Percentiles rank a stretch among this genome's conserved stretches.
Evolutionary conservation across 495 filamentous ascomycete genomes (phyloP).

Genomic region (Aspergillus leporis): DNA sequence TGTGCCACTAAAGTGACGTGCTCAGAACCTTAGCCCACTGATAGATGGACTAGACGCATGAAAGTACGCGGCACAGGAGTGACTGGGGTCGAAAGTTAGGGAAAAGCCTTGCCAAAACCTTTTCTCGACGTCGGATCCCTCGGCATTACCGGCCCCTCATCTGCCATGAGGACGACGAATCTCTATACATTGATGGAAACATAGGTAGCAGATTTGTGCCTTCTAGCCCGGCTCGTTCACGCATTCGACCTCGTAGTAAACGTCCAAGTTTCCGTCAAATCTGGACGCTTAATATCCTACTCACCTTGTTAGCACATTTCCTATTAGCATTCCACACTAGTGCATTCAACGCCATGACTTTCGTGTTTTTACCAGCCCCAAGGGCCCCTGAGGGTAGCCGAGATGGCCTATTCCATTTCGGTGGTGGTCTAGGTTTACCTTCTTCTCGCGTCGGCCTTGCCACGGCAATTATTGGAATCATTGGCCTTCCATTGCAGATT

Average conservation of each 20-base stretch:
- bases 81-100: constrained; percentile 54
- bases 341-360: constrained; percentile 74
- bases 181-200: constrained; percentile 33
- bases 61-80: constrained; percentile 41
- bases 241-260: constrained; percentile 23
- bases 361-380: constrained; percentile 69
- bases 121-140: constrained; percentile 27
- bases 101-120: constrained; percentile 35
- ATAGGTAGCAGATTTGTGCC: constrained; percentile 30
- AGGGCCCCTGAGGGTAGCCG: constrained; percentile 49
- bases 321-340: constrained; percentile 73
- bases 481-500: constrained; percentile 69
- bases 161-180: constrained; percentile 30
- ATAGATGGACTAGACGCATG: constrained; percentile 44
- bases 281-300: constrained; percentile 61
- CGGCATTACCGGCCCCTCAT: constrained; percentile 32
- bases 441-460: constrained; percentile 68
- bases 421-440: constrained; percentile 70
- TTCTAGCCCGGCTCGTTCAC: constrained; percentile 26
- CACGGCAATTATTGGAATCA: constrained; percentile 66
- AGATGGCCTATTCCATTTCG: constrained; percentile 60
- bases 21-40: constrained; percentile 7
- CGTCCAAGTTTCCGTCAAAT: constrained; percentile 56
- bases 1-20: constrained; percentile 4
- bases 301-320: constrained; percentile 63